Percentiles rank a stretch among this genome's conserved stretches.
Evolutionary conservation across 164 flowering plant genomes (phyloP).

Genomic region (Paratinospora sagittata): DNA sequence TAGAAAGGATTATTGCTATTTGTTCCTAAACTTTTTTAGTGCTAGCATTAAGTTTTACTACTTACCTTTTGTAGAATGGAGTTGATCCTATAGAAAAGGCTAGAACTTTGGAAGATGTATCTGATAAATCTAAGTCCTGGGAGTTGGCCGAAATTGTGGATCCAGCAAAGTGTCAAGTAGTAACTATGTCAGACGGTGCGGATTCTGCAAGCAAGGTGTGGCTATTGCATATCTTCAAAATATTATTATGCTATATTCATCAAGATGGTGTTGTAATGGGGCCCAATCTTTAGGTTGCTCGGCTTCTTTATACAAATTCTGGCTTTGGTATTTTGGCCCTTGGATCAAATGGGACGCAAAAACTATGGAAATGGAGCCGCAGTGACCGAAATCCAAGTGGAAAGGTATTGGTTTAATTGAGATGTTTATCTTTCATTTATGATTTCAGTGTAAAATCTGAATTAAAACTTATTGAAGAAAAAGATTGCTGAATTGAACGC

Average conservation of each 20-base stretch:
- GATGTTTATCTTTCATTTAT: not conserved
- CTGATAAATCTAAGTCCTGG: conserved; percentile 66
- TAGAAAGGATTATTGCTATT: not conserved
- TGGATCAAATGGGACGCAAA: conserved; percentile 58
- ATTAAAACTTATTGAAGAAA: not conserved
- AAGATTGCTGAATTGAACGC: conserved; percentile 24
- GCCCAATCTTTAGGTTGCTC: conserved; percentile 34
- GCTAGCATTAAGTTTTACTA: not conserved
- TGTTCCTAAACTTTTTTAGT: not conserved
- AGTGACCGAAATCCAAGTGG: conserved; percentile 77
- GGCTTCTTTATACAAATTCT: conserved; percentile 64
- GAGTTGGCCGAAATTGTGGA: conserved; percentile 75
- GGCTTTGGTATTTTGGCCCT: conserved; percentile 63
- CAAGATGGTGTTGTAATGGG: not conserved
- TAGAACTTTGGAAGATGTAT: conserved; percentile 48
- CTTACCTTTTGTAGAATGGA: conserved; percentile 50
- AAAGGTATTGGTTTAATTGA: conserved; percentile 44
- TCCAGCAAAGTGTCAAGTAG: conserved; percentile 56
- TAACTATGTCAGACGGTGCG: conserved; percentile 59
- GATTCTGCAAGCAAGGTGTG: conserved; percentile 56
- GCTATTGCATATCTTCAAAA: conserved; percentile 2
- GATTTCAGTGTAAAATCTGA: not conserved
- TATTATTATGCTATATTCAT: not conserved
- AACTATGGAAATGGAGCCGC: conserved; percentile 89
- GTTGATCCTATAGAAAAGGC: conserved; percentile 65